phyloP scores from a whole-genome alignment of 352 stramenopile genomes.

The Phytophthora melonis region DNA sequence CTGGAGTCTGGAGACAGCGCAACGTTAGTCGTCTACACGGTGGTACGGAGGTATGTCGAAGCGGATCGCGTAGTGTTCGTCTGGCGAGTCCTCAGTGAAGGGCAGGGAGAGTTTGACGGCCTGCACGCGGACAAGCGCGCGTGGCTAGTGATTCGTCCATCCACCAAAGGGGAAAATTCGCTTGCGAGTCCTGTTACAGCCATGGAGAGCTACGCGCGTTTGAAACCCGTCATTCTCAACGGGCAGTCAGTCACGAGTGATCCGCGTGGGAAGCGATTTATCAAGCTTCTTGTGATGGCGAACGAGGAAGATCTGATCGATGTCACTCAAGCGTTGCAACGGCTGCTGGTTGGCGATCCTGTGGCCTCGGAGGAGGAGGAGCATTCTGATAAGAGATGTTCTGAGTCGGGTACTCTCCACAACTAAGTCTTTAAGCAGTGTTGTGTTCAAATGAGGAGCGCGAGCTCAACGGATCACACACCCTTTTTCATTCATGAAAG shows the following conservation, averaged over 20 bases:
- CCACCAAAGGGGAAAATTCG: not conserved
- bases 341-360: not conserved
- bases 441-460: too few species aligned
- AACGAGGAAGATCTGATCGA: slow-evolving; percentile 5
- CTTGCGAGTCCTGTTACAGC: not conserved
- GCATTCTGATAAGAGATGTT: too few species aligned
- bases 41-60: slow-evolving; percentile 50
- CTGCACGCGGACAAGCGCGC: slow-evolving; percentile 56
- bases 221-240: slow-evolving; percentile 1
- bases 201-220: slow-evolving; percentile 6
- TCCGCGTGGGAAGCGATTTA: slow-evolving; percentile 1
- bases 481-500: too few species aligned
- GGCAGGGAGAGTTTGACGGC: slow-evolving; percentile 32
- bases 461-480: too few species aligned
- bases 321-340: not conserved
- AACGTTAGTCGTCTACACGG: slow-evolving; percentile 6
- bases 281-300: slow-evolving; percentile 1
- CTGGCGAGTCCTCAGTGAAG: slow-evolving; percentile 45
- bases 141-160: slow-evolving; percentile 39
- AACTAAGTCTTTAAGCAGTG: too few species aligned
- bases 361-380: not conserved
- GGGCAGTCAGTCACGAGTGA: not conserved
- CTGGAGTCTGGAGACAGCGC: not conserved
- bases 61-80: slow-evolving; percentile 52
- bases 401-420: too few species aligned